Conservation (phyloP, 495 filamentous ascomycete species). For the Parathielavia hyrcaniae region DNA sequence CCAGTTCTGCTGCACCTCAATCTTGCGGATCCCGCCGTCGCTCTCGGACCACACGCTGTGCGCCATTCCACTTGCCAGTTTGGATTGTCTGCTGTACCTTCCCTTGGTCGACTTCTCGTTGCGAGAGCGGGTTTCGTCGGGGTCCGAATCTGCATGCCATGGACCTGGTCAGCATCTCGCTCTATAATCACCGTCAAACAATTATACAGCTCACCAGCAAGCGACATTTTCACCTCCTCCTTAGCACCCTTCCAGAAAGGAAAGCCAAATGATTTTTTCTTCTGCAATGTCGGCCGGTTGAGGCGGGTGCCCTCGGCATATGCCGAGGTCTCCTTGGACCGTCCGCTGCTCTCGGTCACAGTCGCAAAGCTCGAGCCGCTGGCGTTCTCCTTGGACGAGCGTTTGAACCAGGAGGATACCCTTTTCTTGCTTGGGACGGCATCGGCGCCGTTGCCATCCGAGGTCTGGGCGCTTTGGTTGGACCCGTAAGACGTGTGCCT, state of each 20-base stretch:
- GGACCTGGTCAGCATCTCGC: neutral
- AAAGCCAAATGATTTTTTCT: conserved; percentile 46
- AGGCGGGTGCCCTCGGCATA: conserved; percentile 8
- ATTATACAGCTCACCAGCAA: conserved; percentile 31
- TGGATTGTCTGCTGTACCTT: neutral
- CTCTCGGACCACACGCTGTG: conserved; percentile 23
- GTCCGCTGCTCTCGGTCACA: conserved; percentile 14
- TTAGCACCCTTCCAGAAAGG: conserved; percentile 44
- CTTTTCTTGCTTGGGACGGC: conserved; percentile 41
- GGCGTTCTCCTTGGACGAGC: conserved; percentile 41
- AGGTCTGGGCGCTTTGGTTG: neutral
- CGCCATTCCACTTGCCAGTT: conserved; percentile 8
- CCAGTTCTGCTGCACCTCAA: conserved; percentile 69
- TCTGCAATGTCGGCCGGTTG: conserved; percentile 19
- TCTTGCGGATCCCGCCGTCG: conserved; percentile 35
- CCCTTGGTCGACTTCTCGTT: conserved; percentile 16
- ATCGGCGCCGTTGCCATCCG: conserved; percentile 2
- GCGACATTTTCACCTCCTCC: conserved; percentile 33
- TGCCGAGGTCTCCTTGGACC: neutral
- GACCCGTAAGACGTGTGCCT: conserved; percentile 11
- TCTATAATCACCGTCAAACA: neutral
- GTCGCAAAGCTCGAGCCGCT: conserved; percentile 23
- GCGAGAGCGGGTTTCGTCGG: conserved; percentile 11
- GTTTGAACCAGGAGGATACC: conserved; percentile 63
- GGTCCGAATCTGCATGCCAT: neutral